Evolutionary conservation across 768 basidiomycete species (phyloP), one percentile per base, ranked within the genome.

Genomic region (Fibroporia radiculosa): DNA sequence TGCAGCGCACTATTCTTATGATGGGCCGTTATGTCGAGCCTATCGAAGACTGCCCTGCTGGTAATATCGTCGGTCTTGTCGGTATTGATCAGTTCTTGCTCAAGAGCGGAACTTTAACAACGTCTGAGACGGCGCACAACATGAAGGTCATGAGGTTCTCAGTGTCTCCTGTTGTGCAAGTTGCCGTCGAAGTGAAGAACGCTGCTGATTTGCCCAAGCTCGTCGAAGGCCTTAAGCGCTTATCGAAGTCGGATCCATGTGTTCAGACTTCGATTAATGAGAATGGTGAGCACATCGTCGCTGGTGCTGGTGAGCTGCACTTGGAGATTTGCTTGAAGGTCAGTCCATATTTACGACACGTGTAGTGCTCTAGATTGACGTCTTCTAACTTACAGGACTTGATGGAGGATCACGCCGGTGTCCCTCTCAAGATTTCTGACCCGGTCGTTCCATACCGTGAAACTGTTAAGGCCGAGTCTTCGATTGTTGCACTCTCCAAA

Each of bases 101-200:
- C 66, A 99, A 99, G 82, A 92, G 82, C 56, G 96, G 96, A 66
- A 99, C 96, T 51, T 80, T 99, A 62, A 99, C 96, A 49, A 82
- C 89, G 49, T 92, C 92, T 39, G 96, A 98, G 72, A 96, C 93
- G 42, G 96, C 96, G 41, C 96, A 99, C 78, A 99, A 99, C 78
- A 96, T 99, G 93, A 91, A 75, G 74, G 93, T 99, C 68, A 99
- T 99, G 96, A 91, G 87, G 73, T 97, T 97, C 80, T 98, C 93
- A 66, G 96, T 99, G 45, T 98, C 96, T 24, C 96, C 96, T 56
- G 96, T 99, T 75, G 96, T 99, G 35, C 96, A 82, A 65, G 92
- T 98, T 61, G 91, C 96, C 54, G 96, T 99, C 57, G 96, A 99
- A 69, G 96, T 98, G 69, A 98, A 98, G 84, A 99, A 98, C 67